phyloP scores from a whole-genome alignment of 495 filamentous ascomycete genomes.

The Penicillium mononematosum region DNA sequence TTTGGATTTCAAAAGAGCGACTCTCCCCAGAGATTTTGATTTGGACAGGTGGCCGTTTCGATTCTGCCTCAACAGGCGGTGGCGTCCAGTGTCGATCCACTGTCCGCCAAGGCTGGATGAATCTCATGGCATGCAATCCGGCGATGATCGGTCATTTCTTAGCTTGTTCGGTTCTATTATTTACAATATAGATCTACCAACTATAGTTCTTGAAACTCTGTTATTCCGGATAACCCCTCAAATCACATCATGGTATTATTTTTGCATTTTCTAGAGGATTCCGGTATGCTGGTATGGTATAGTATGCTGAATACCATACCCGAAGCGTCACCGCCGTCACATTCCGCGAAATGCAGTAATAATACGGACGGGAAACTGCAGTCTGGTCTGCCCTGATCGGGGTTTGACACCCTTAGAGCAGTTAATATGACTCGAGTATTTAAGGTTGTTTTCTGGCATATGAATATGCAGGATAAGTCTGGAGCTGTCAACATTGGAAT shows the following conservation, averaged over 20 bases:
- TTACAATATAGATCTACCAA: neutral
- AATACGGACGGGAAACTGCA: neutral
- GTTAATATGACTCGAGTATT: slow-evolving; percentile 1
- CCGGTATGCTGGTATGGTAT: slow-evolving; percentile 12
- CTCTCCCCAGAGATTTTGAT: slow-evolving; percentile 13
- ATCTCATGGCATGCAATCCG: slow-evolving; percentile 23
- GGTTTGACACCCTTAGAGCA: neutral
- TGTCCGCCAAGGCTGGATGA: slow-evolving; percentile 26
- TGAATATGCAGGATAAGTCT: neutral
- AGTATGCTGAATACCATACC: slow-evolving; percentile 32
- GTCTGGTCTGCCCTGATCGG: neutral
- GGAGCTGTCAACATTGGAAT: slow-evolving; percentile 13
- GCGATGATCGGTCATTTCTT: slow-evolving; percentile 18
- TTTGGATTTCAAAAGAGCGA: neutral
- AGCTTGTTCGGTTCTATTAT: slow-evolving; percentile 4
- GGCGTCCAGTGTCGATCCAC: slow-evolving; percentile 22
- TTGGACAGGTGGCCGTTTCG: slow-evolving; percentile 29
- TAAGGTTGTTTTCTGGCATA: slow-evolving; percentile 14
- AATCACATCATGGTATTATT: slow-evolving; percentile 4
- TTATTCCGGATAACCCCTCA: neutral
- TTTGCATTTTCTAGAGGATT: slow-evolving; percentile 21
- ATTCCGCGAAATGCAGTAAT: slow-evolving; percentile 19
- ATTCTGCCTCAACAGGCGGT: slow-evolving; percentile 21
- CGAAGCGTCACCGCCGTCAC: slow-evolving; percentile 12
- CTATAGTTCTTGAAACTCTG: neutral